Base-by-base conservation (phyloP, 179 eudicot species). In the Spergularia azorica region DNA sequence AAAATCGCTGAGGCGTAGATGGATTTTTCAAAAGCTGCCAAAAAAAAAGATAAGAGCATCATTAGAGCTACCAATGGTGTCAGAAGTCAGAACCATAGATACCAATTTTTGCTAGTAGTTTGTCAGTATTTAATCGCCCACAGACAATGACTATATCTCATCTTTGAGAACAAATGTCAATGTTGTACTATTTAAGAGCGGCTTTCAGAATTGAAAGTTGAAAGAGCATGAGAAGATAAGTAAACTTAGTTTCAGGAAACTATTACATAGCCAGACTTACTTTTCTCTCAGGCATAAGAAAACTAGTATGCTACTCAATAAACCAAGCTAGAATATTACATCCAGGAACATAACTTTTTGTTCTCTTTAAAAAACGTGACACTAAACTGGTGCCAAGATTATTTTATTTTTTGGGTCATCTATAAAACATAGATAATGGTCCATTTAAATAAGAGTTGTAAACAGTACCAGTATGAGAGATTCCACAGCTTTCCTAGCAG, bases 1-100 rank as follows among this genome's bases (percentile, higher is more conserved):
- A 95, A 77, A 95, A 95, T 26, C 84, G 88, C 55, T 88, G 94
- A 79, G 99, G 99, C 11, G 99, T 95, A 41, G 98, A 93, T 63
- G 97, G 91, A 68, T 90, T 91, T 81, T 86, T 94, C 99, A 95
- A 90, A 67, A 95, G 93, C 99, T 95, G 96, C 89, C 32, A n/a
- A 16, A 84, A 69, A 72, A 68, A 21, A 76, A 50, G 6, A 81
- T 51, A 61, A 75, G 7, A 14, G 76, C 70, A 71, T 38, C 50
- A 55, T 32, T 48, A n/a, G 11, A 26, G 43, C 32, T 26, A 26
- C 32, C 32, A 26, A 26, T 63, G 18, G 18, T 26, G n/a, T n/a
- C n/a, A n/a, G n/a, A n/a, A n/a, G 16, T 16, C 36, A 60, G 55
- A 60, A 9, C 9, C 67, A 59, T 61, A 11, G n/a, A 61, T 59